Conservation (phyloP, 345 rosid species). For the Corchorus olitorius region DNA sequence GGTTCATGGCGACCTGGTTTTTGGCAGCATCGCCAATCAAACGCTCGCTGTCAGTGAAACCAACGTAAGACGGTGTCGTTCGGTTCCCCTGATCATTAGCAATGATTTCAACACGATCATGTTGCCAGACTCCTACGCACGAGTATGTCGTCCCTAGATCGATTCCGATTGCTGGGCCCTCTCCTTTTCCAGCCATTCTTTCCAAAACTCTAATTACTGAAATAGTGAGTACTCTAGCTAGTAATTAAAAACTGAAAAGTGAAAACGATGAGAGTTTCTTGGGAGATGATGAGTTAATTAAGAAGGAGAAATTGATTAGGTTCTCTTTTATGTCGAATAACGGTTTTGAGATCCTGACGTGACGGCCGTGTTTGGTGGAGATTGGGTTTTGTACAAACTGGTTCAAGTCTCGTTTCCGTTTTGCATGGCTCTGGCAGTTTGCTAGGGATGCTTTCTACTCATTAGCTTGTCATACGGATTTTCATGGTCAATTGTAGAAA, state of each 20-base stretch:
- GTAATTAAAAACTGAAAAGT: too few relatives aligned
- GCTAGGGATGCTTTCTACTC: not conserved
- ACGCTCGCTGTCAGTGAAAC: slow-evolving; percentile 40
- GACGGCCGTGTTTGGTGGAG: not conserved
- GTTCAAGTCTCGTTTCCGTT: not conserved
- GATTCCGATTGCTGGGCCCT: slow-evolving; percentile 37
- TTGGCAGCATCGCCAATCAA: slow-evolving; percentile 41
- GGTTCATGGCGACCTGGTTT: slow-evolving; percentile 55
- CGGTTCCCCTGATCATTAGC: slow-evolving; percentile 44
- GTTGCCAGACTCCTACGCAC: slow-evolving; percentile 43
- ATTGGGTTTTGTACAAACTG: not conserved
- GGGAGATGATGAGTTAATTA: not conserved
- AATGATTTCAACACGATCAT: slow-evolving; percentile 42
- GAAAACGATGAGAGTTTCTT: not conserved
- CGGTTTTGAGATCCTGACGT: not conserved
- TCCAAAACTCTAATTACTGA: too few relatives aligned
- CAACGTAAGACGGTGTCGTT: slow-evolving; percentile 42
- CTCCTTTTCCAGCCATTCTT: slow-evolving; percentile 38
- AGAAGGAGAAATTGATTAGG: not conserved
- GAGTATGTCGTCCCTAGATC: slow-evolving; percentile 45
- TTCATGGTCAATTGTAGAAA: not conserved
- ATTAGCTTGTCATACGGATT: not conserved
- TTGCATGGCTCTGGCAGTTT: not conserved
- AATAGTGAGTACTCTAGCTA: too few relatives aligned
- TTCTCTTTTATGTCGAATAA: not conserved